Evolutionary conservation across 257 asterid genomes (phyloP), one percentile per base, ranked within the genome.

Genomic region (Solanum chilense): DNA sequence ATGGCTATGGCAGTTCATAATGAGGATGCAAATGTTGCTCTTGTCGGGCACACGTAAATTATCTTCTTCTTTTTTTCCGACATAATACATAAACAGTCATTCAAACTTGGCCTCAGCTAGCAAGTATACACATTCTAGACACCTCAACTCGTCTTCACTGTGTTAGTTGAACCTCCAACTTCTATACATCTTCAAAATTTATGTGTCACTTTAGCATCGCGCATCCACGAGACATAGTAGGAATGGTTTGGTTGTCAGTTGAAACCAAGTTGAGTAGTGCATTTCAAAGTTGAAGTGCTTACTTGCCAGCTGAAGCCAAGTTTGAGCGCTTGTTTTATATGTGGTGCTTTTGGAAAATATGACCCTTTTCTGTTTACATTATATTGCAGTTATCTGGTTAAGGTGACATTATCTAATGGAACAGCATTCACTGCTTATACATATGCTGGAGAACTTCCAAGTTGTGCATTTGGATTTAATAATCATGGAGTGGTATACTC

Each of bases 391-490:
- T 94, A 92, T 89, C 80, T 96, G 92, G 91, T 96, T 25, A 95
- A 91, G 90, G 98, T 91, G 75, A 66, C 16, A 86, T 49, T 94
- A 66, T 49, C 83, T 11, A 91, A 89, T 88, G 98, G 97, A 86
- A 87, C 77, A 29, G 88, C 91, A 52, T 96, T 93, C 92, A 93
- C 97, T 37, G 98, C 98, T 86, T 96, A 96, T 78, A 96, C 99
- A 9, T 95, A 96, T 89, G 99, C 98, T 81, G 99, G 98, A 88
- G 99, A 95, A 95, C 96, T 96, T 3, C 98, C 99, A 7, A 96
- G 95, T 92, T 96, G 99, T 86, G 98, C 99, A 14, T 96, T 96
- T 86, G 99, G 96, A 44, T 95, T 95, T 92, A 96, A 94, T 87
- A 93, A 68, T 84, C 92, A 89, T 86, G 99, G 98, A 85, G 91